Percentiles rank a stretch among this genome's conserved stretches.
Evolutionary conservation across 257 asterid genomes (phyloP).

Genomic region (Gentiana straminea): DNA sequence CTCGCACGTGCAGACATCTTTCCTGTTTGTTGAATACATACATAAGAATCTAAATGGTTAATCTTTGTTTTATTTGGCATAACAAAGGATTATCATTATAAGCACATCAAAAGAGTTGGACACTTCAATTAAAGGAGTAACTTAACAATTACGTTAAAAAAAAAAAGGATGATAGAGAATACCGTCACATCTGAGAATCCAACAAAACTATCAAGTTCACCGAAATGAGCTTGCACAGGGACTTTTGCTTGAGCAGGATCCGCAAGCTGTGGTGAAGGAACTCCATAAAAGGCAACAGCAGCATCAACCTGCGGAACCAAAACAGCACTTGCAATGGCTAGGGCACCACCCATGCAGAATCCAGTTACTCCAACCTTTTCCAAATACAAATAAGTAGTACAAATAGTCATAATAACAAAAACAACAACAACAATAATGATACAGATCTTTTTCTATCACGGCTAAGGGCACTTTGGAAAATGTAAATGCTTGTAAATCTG

Average conservation of each 20-base stretch:
- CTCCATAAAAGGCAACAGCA: conserved; percentile 88
- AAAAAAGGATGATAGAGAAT: conserved; percentile 2
- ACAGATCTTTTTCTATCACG: too few relatives aligned
- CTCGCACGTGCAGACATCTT: too few relatives aligned
- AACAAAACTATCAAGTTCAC: conserved; percentile 57
- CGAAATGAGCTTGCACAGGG: conserved; percentile 97
- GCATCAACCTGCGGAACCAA: conserved; percentile 73
- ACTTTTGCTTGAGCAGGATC: conserved; percentile 78
- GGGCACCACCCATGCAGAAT: conserved; percentile 99
- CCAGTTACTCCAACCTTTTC: conserved; percentile 89
- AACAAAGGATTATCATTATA: too few relatives aligned
- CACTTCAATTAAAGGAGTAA: background rate
- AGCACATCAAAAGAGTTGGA: background rate
- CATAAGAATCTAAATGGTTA: too few relatives aligned
- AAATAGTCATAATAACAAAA: too few relatives aligned
- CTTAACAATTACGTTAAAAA: too few relatives aligned
- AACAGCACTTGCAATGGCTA: conserved; percentile 90
- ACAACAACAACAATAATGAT: too few relatives aligned
- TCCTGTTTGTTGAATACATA: too few relatives aligned
- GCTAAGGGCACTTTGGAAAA: too few relatives aligned
- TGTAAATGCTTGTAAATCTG: too few relatives aligned
- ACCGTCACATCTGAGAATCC: conserved; percentile 95
- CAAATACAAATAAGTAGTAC: background rate
- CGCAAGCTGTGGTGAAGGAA: conserved; percentile 80
- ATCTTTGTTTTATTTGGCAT: too few relatives aligned